These are phyloP conservation scores for Amaranthus hypochondriacus DNA, from an alignment of 148 eudicot genomes.

Conservation along the genomic window DNA sequence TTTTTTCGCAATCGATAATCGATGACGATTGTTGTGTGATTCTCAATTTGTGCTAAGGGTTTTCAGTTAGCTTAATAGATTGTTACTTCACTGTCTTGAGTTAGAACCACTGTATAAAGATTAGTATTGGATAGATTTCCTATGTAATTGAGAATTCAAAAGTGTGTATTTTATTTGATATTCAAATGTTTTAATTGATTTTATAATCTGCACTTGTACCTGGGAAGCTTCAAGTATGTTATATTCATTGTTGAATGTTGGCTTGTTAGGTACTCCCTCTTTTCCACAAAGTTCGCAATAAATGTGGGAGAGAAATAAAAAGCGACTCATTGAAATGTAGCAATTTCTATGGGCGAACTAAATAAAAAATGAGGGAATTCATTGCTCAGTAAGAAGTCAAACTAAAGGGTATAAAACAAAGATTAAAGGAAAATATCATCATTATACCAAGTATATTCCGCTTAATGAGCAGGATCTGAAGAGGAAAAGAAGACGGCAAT, in stretches of 20 bases:
- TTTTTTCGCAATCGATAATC: constrained; percentile 12
- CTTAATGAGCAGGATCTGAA: too few species aligned
- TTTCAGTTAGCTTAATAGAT: constrained; percentile 9
- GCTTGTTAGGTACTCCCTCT: background rate
- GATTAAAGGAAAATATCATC: too few species aligned
- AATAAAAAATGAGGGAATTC: too few species aligned
- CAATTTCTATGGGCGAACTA: too few species aligned
- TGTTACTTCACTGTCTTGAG: background rate
- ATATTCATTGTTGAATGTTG: background rate
- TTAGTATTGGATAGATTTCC: background rate
- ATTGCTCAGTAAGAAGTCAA: too few species aligned
- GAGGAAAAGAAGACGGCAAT: too few species aligned
- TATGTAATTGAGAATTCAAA: constrained; percentile 1
- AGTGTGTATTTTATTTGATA: constrained; percentile 4
- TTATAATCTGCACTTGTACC: background rate
- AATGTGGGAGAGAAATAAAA: too few species aligned
- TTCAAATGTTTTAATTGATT: background rate
- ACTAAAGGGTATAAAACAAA: too few species aligned
- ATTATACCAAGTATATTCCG: too few species aligned
- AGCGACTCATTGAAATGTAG: too few species aligned
- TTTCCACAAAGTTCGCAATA: too few species aligned
- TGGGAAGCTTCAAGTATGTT: background rate
- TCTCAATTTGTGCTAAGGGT: background rate
- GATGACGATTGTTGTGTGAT: constrained; percentile 13
- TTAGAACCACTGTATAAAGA: constrained; percentile 17